Conservation (phyloP, 2,329 filamentous ascomycete genomes). For the Calonectria hawksworthii region DNA sequence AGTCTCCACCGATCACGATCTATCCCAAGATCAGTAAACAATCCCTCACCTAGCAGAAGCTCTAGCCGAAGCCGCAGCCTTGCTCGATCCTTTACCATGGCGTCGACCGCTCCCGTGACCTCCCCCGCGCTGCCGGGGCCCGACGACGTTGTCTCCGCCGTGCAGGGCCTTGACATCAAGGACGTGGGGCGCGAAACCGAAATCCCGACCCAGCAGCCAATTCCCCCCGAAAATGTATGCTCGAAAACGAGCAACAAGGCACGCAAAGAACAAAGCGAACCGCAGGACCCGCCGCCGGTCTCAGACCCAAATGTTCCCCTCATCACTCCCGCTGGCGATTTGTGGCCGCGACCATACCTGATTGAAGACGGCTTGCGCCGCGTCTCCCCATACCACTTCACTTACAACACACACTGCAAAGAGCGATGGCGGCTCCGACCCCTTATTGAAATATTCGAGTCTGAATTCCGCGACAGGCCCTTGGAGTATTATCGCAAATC, state of each 20-base stretch:
- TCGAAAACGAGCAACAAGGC: background rate
- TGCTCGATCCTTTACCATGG: conserved; percentile 37
- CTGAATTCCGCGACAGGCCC: conserved; percentile 92
- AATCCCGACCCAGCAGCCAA: conserved; percentile 26
- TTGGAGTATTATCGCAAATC: conserved; percentile 89
- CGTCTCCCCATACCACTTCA: conserved; percentile 89
- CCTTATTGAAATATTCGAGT: conserved; percentile 88
- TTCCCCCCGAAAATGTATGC: conserved; percentile 27
- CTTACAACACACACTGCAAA: conserved; percentile 96
- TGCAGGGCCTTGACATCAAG: conserved; percentile 37
- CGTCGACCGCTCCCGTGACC: conserved; percentile 29
- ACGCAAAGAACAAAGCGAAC: conserved; percentile 28
- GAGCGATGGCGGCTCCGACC: conserved; percentile 88
- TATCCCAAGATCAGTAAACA: conserved; percentile 31
- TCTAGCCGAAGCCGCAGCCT: conserved; percentile 24
- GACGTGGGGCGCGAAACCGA: conserved; percentile 24
- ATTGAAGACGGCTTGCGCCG: conserved; percentile 87
- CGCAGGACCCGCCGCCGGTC: conserved; percentile 34
- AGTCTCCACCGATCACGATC: conserved; percentile 38
- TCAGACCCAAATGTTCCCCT: conserved; percentile 42
- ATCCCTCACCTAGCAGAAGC: background rate
- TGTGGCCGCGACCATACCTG: conserved; percentile 79
- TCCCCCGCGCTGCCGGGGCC: conserved; percentile 23
- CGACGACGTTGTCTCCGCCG: conserved; percentile 33
- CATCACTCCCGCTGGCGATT: conserved; percentile 52